phyloP scores from a whole-genome alignment of 805 yeast species.

The Saturnispora dispora region DNA sequence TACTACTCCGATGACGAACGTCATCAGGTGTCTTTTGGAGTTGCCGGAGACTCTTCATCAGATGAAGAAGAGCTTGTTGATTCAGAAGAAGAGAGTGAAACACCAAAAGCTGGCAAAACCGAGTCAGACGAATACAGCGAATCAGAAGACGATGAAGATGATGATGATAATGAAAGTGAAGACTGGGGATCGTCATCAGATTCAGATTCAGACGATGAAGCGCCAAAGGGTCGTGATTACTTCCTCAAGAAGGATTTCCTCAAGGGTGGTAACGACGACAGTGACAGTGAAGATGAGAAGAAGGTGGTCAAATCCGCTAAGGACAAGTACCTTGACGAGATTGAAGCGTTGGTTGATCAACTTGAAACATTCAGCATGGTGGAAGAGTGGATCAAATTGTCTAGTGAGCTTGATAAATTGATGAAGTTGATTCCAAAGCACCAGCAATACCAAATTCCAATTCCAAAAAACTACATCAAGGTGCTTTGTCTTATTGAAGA shows the following conservation, averaged over 20 bases:
- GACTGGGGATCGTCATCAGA: conserved; percentile 13
- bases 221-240: conserved; percentile 28
- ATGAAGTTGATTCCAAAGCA: conserved; percentile 58
- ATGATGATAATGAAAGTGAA: conserved; percentile 17
- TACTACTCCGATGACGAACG: conserved; percentile 56
- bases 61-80: conserved; percentile 29
- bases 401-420: conserved; percentile 70
- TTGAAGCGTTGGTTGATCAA: conserved; percentile 54
- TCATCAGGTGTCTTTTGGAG: conserved; percentile 23
- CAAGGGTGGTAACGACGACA: conserved; percentile 32
- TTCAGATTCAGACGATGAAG: conserved; percentile 25
- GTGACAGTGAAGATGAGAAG: conserved; percentile 50
- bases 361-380: conserved; percentile 61
- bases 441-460: conserved; percentile 64
- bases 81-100: conserved; percentile 11
- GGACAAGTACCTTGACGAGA: conserved; percentile 86
- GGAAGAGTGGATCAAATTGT: conserved; percentile 72
- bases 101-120: conserved; percentile 8
- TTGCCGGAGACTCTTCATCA: conserved; percentile 19
- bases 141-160: conserved; percentile 9
- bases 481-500: conserved; percentile 67
- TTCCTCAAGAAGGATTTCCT: conserved; percentile 26
- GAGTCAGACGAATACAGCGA: conserved; percentile 14
- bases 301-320: conserved; percentile 88
- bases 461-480: conserved; percentile 64